phyloP scores from a whole-genome alignment of 805 yeast genomes.

The Candida lessepsii region DNA sequence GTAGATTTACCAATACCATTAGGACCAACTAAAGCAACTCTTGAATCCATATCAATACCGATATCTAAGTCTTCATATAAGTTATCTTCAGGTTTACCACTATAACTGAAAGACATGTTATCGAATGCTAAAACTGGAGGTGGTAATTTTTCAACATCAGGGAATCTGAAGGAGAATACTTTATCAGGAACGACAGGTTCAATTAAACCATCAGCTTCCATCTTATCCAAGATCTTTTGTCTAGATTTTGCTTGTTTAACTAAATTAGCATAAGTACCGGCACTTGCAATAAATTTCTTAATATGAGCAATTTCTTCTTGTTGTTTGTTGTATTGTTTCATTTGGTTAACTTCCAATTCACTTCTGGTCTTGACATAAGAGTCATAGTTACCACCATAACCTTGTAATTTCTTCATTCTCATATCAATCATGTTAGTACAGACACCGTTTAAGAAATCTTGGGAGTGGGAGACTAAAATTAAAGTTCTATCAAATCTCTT shows the following conservation, averaged over 20 bases:
- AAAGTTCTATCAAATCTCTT: slow-evolving; percentile 91
- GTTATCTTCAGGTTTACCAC: slow-evolving; percentile 78
- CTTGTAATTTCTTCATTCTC: slow-evolving; percentile 73
- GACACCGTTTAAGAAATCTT: slow-evolving; percentile 98
- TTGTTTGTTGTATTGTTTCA: slow-evolving; percentile 95
- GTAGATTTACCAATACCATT: slow-evolving; percentile 99
- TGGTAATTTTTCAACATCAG: slow-evolving; percentile 94
- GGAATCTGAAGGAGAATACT: slow-evolving; percentile 91
- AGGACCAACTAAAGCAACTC: slow-evolving; percentile 97
- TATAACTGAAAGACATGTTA: slow-evolving; percentile 89
- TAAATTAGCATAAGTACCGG: slow-evolving; percentile 99
- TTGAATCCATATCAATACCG: slow-evolving; percentile 99
- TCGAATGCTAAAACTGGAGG: slow-evolving; percentile 98
- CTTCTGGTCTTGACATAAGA: slow-evolving; percentile 91
- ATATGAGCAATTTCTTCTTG: slow-evolving; percentile 98
- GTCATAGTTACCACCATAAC: slow-evolving; percentile 98
- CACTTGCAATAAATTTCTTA: slow-evolving; percentile 97
- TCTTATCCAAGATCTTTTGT: slow-evolving; percentile 98
- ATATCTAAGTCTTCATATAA: slow-evolving; percentile 88
- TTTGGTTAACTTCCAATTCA: slow-evolving; percentile 94
- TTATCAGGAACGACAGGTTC: slow-evolving; percentile 90
- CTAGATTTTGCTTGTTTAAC: slow-evolving; percentile 99
- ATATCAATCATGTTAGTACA: slow-evolving; percentile 98
- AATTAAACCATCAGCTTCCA: slow-evolving; percentile 98
- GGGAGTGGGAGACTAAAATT: slow-evolving; percentile 95